A percentile compares a stretch with the other conserved stretches of the same genome.
These are phyloP conservation scores for Stemphylium vesicarium DNA, from an alignment of 2,329 filamentous ascomycete genomes.

Conservation along the genomic window DNA sequence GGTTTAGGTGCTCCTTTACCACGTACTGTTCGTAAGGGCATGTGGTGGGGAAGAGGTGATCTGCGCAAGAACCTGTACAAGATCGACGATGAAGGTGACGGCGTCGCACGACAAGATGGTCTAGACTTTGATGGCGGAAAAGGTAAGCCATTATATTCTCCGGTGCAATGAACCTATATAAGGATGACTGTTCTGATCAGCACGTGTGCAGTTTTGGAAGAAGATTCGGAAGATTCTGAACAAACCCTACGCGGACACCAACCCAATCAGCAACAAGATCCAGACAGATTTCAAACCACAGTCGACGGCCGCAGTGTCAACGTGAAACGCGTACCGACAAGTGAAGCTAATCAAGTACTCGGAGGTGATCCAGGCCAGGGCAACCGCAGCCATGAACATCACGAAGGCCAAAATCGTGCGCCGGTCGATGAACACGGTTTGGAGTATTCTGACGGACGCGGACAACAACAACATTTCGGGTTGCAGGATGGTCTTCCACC, in stretches of 20 bases:
- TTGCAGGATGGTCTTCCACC: constrained; percentile 55
- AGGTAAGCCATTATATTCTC: constrained; percentile 14
- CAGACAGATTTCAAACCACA: constrained; percentile 20
- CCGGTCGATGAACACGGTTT: constrained; percentile 34
- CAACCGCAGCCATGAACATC: not conserved
- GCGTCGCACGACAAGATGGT: constrained; percentile 26
- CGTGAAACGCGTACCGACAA: constrained; percentile 17
- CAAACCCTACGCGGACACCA: constrained; percentile 2
- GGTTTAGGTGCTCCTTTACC: constrained; percentile 61
- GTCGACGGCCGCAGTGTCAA: constrained; percentile 21
- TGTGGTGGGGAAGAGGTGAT: constrained; percentile 54
- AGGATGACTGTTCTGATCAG: constrained; percentile 1
- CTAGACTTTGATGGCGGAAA: constrained; percentile 17
- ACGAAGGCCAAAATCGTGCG: constrained; percentile 23
- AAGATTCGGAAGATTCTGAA: constrained; percentile 24
- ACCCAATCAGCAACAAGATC: not conserved
- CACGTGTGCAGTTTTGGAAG: constrained; percentile 9
- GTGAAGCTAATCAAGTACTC: constrained; percentile 16
- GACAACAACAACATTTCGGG: constrained; percentile 43
- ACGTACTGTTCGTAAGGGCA: constrained; percentile 60
- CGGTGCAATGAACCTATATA: not conserved
- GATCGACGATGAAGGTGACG: constrained; percentile 22
- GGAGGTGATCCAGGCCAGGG: not conserved
- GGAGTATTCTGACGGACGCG: constrained; percentile 16
- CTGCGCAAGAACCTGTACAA: constrained; percentile 49